Evolutionary conservation across 768 basidiomycete genomes (phyloP).

Genomic region (Amanita polypyramis): DNA sequence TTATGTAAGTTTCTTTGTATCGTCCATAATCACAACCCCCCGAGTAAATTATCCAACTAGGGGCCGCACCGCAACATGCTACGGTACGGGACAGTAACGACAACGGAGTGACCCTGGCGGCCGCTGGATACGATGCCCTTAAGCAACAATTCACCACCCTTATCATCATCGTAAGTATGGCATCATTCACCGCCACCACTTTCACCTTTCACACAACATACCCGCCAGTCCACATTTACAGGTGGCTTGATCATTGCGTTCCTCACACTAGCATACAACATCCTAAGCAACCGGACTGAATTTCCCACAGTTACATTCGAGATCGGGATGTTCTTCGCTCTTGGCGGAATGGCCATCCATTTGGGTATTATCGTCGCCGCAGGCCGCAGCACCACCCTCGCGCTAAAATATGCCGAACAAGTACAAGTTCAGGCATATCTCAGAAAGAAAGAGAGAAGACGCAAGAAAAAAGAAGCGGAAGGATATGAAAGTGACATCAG

Average conservation of each 20-base stretch:
- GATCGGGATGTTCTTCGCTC: slow-evolving; percentile 2
- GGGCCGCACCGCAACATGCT: too few relatives aligned
- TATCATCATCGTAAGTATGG: slow-evolving; percentile 8
- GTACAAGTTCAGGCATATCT: neutral
- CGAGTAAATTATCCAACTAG: neutral
- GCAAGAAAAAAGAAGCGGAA: neutral
- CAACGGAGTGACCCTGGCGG: neutral
- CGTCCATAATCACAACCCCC: neutral
- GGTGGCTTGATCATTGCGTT: slow-evolving; percentile 5
- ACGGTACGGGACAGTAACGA: neutral
- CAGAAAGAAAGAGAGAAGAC: neutral
- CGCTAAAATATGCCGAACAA: neutral
- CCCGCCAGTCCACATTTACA: slow-evolving; percentile 4
- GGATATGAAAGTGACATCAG: neutral
- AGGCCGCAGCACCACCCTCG: slow-evolving; percentile 2
- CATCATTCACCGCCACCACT: neutral
- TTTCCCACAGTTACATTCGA: neutral
- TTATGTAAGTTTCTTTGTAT: neutral
- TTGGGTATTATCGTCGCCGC: slow-evolving; percentile 3
- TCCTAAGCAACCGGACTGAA: neutral
- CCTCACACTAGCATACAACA: slow-evolving; percentile 2
- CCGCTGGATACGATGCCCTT: slow-evolving; percentile 5
- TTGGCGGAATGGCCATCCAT: slow-evolving; percentile 2
- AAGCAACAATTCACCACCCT: slow-evolving; percentile 6
- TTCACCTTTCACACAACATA: neutral